A percentile compares a stretch with the other conserved stretches of the same genome.
These are phyloP conservation scores for Persicaria tinctoria DNA, from an alignment of 148 eudicot species.

Conservation along the genomic window DNA sequence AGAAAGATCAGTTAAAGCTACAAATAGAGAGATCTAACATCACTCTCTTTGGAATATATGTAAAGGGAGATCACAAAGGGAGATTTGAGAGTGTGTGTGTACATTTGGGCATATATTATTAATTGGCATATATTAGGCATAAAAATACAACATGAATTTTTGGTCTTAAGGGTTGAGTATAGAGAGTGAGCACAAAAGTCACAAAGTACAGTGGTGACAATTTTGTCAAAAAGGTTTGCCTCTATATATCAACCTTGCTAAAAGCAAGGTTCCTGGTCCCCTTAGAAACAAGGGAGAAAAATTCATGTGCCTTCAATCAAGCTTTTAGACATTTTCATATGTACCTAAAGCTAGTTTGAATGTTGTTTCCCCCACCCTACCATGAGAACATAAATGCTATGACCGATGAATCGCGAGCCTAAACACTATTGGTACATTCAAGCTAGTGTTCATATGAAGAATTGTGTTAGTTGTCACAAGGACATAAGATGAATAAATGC, in stretches of 20 bases:
- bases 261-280: slow-evolving; percentile 3
- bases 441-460: no score
- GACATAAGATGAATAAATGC: no score
- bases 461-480: no score
- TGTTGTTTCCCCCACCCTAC: not conserved
- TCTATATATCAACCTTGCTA: not conserved
- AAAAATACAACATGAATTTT: not conserved
- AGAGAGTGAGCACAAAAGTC: slow-evolving; percentile 1
- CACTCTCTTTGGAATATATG: not conserved
- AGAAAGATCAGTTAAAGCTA: not conserved
- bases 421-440: no score
- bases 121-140: no score
- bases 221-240: slow-evolving; percentile 10
- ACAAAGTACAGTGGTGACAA: not conserved
- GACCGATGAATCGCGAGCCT: no score
- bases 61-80: not conserved
- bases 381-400: not conserved
- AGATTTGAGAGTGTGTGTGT: slow-evolving; percentile 1
- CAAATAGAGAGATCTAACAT: slow-evolving; percentile 6
- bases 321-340: no score
- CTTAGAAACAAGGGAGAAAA: not conserved
- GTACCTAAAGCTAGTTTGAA: no score
- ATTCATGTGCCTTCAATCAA: not conserved
- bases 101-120: not conserved
- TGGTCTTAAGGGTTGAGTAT: not conserved